Base-by-base conservation (phyloP, 345 rosid genomes). In the Eucalyptus shirleyi region DNA sequence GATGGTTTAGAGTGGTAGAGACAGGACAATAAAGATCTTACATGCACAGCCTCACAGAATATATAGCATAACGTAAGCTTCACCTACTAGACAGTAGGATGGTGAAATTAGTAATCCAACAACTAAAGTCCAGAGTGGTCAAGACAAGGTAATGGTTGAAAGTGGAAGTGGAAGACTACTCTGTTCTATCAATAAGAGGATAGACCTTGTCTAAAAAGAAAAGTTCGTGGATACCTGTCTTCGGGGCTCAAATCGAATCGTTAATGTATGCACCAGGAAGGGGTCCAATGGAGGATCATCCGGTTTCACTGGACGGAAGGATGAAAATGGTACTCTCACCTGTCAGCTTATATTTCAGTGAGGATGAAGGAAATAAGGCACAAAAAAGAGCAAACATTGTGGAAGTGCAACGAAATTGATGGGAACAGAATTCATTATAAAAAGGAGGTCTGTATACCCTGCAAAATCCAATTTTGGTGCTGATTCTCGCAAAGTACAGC, bases 201-300 rank as follows among this genome's bases (percentile, higher is more conserved):
- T 40, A 77, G 62, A 50, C 67, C 44, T 67, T 50, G 45, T 3
- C 45, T 47, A 40, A n/a, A 56, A 44, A 6, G 14, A 44, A 81
- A 26, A 53, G 44, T 45, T 26, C 0, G 49, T 59, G 40, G 90
- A 91, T 77, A 96, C 99, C 99, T 96, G 99, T 95, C 97, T 94
- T 89, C 96, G 94, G 72, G 98, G 99, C 94, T 98, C 99, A 96
- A 98, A 97, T n/a, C 98, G 96, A 91, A 98, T 95, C 0, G 98
- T 97, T 90, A 98, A 86, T 72, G 98, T 96, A 92, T 97, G 99
- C 88, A 95, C 97, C 86, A 98, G 98, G 93, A 96, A 98, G 17
- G 99, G 98, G 89, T 98, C 99, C 86, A 98, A 89, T 86, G 97
- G 98, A 49, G 96, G 98, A 93, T 98, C 99, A 93, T 97, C 99